These are phyloP conservation scores for Arthroderma sp. DNA, from an alignment of 2,329 filamentous ascomycete species.

Conservation along the genomic window DNA sequence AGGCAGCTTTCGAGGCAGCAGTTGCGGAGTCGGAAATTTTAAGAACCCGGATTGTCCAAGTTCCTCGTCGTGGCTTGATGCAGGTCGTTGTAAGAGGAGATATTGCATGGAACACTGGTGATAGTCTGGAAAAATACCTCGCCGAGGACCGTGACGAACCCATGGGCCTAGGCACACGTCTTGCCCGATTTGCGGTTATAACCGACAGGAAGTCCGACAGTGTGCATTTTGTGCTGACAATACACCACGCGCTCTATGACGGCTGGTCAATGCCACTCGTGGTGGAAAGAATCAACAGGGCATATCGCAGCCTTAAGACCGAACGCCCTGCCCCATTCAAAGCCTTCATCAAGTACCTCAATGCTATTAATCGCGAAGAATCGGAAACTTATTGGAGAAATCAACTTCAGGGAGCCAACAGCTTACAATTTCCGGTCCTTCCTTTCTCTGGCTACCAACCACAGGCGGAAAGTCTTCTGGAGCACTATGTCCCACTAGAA, in stretches of 20 bases:
- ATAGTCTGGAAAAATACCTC: slow-evolving; percentile 9
- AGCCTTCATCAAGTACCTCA: slow-evolving; percentile 38
- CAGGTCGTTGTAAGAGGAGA: slow-evolving; percentile 16
- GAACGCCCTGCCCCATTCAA: slow-evolving; percentile 25
- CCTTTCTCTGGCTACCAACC: slow-evolving; percentile 33
- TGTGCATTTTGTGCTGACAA: slow-evolving; percentile 19
- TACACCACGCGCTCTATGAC: slow-evolving; percentile 31
- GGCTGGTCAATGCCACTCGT: slow-evolving; percentile 25
- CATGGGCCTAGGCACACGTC: slow-evolving; percentile 14
- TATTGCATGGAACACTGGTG: slow-evolving; percentile 13
- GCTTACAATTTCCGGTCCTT: slow-evolving; percentile 36
- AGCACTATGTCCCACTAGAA: slow-evolving; percentile 16
- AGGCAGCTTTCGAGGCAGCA: slow-evolving; percentile 24
- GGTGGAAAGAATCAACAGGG: slow-evolving; percentile 18
- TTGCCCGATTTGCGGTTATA: slow-evolving; percentile 14
- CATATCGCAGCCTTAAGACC: slow-evolving; percentile 12
- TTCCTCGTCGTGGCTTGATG: not conserved
- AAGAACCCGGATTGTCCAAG: slow-evolving; percentile 24
- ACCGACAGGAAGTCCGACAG: not conserved
- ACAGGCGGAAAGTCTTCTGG: slow-evolving; percentile 19
- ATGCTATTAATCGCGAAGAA: slow-evolving; percentile 24
- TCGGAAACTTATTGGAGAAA: slow-evolving; percentile 38
- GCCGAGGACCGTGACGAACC: slow-evolving; percentile 7
- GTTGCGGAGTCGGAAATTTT: slow-evolving; percentile 26
- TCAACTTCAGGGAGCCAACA: slow-evolving; percentile 31